Base-by-base conservation (phyloP, 73 alveolate genomes). In the Paramecium pentaurelia region DNA sequence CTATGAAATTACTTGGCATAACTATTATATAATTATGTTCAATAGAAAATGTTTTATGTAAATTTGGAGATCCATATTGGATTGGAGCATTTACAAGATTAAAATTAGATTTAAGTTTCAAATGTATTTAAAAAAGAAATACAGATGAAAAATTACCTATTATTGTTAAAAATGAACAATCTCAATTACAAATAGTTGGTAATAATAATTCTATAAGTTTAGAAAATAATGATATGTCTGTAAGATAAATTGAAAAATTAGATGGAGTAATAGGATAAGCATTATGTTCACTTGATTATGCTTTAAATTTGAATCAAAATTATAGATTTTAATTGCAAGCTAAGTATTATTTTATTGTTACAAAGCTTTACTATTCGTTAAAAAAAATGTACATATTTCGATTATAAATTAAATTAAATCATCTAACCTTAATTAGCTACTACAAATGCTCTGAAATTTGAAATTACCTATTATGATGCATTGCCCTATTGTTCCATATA, bases 61-160 rank as follows among this genome's bases (percentile, higher is more conserved):
- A 95, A 71, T 60, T 96, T 54, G 92, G 92, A 30, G 99, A 96
- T 77, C 99, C 99, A 8, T 92, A 92, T 28, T 93, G 93, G 70
- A 49, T 96, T n/a, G 99, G 98, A 3, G 80, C 86, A 40, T 70
- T 77, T 32, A 68, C 94, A 18, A 92, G 92, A n/a, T 28, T 32
- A 6, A 22, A 68, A 12, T 30, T 68, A 28, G 93, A 93, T 16
- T 95, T 96, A 10, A 71, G 93, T 16, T 59, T 94, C 73, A 96
- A 96, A 49, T 42, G 86, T 38, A 27, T 59, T 70, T 51, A 25
- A 4, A 96, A 94, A 92, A 88, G 92, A 30, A 86, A 86, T 64
- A 75, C 94, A 1, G 77, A 40, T 4, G 98, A 96, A 77, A 77
- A 92, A 42, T 89, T 95, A 7, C 97, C 97, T 7, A 95, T 92